These are phyloP conservation scores for Botryotinia narcissicola DNA, from an alignment of 2,329 filamentous ascomycete genomes.

Conservation along the genomic window DNA sequence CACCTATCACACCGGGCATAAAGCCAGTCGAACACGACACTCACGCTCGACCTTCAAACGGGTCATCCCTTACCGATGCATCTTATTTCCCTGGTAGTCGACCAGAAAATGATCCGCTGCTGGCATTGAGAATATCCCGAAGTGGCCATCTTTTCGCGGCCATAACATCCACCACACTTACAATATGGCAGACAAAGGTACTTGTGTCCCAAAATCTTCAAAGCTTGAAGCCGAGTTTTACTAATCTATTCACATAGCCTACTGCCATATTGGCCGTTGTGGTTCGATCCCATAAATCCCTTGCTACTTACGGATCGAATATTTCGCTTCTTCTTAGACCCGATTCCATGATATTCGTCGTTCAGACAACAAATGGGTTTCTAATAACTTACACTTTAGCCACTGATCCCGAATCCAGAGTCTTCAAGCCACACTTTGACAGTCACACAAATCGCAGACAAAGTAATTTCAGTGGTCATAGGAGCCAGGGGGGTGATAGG, in stretches of 20 bases:
- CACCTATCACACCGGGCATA: constrained; percentile 57
- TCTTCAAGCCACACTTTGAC: constrained; percentile 80
- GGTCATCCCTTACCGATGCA: constrained; percentile 24
- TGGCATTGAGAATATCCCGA: constrained; percentile 74
- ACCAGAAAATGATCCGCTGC: constrained; percentile 58
- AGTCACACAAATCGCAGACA: constrained; percentile 64
- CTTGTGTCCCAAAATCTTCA: constrained; percentile 29
- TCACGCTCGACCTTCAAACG: constrained; percentile 29
- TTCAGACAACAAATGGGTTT: constrained; percentile 82
- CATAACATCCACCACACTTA: constrained; percentile 79
- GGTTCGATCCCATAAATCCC: constrained; percentile 74
- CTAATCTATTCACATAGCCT: constrained; percentile 54
- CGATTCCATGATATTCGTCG: constrained; percentile 87
- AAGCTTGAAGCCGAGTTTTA: neutral
- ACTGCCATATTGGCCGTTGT: constrained; percentile 85
- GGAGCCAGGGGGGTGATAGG: constrained; percentile 50
- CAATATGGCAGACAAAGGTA: constrained; percentile 97
- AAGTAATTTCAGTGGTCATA: constrained; percentile 57
- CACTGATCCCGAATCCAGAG: constrained; percentile 74
- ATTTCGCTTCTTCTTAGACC: constrained; percentile 81
- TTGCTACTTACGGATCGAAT: constrained; percentile 82
- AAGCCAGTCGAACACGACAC: constrained; percentile 57
- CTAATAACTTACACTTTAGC: constrained; percentile 93
- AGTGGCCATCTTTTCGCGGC: constrained; percentile 83
- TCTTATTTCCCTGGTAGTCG: constrained; percentile 21